Evolutionary conservation across 2,329 filamentous ascomycete genomes (phyloP).

Genomic region (Ophiostoma himal-ulmi): DNA sequence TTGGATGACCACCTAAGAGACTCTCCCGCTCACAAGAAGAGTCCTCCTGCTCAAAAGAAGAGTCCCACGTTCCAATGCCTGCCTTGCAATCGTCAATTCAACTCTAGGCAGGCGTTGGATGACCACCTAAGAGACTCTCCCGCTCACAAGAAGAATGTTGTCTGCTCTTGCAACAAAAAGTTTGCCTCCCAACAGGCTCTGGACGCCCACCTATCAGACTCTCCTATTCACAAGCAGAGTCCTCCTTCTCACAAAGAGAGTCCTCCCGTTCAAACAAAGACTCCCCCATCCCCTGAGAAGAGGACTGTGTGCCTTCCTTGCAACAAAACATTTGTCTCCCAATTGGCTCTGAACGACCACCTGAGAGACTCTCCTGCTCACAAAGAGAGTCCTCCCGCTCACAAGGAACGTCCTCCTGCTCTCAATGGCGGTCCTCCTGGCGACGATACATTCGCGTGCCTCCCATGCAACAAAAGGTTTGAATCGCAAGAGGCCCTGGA

Average conservation of each 20-base stretch:
- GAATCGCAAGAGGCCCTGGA: neutral
- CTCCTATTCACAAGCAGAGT: neutral
- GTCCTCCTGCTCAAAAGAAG: neutral
- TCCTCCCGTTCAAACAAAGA: too few relatives aligned
- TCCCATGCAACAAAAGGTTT: neutral
- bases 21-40: neutral
- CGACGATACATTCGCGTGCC: neutral
- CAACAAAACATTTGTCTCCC: neutral
- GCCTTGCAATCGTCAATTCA: neutral
- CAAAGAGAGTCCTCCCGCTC: neutral
- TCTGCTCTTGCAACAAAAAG: neutral
- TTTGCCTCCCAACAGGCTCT: neutral
- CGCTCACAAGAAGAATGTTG: neutral
- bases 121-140: neutral
- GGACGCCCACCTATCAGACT: neutral
- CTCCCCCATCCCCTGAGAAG: too few relatives aligned
- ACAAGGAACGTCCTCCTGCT: neutral
- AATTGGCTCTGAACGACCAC: neutral
- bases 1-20: neutral
- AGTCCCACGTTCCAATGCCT: neutral
- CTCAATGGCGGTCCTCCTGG: too few relatives aligned
- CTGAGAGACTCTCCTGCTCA: neutral
- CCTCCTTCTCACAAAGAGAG: neutral
- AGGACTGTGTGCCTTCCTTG: neutral
- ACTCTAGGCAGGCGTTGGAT: neutral